These are phyloP conservation scores for Globisporangium orthogonon DNA, from an alignment of 352 stramenopile genomes.

Conservation along the genomic window DNA sequence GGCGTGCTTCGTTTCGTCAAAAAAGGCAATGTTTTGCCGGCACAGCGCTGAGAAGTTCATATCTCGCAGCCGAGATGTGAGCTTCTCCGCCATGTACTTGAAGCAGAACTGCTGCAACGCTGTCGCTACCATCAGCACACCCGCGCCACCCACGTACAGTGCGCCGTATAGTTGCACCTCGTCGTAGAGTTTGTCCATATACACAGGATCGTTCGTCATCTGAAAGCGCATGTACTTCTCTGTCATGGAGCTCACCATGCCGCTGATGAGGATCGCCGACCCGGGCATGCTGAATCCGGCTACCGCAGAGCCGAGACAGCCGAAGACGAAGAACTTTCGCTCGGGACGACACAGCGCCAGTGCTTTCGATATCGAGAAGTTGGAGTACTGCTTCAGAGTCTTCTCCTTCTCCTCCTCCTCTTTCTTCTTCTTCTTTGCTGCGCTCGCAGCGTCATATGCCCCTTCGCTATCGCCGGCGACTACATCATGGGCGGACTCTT, in stretches of 20 bases:
- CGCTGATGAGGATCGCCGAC: slow-evolving; percentile 22
- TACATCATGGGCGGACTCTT: too few relatives aligned
- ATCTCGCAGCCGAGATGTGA: slow-evolving; percentile 32
- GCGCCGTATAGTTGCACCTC: slow-evolving; percentile 20
- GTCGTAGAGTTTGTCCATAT: slow-evolving; percentile 16
- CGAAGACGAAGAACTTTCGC: slow-evolving; percentile 22
- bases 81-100: slow-evolving; percentile 35
- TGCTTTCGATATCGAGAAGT: too few relatives aligned
- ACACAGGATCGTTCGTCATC: slow-evolving; percentile 15
- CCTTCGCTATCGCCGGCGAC: too few relatives aligned
- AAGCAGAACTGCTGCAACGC: slow-evolving; percentile 33
- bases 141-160: slow-evolving; percentile 22
- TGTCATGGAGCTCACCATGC: slow-evolving; percentile 25
- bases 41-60: slow-evolving; percentile 41
- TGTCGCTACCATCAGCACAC: slow-evolving; percentile 19
- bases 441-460: too few relatives aligned
- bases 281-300: slow-evolving; percentile 23
- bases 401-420: slow-evolving; percentile 4
- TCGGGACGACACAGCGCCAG: too few relatives aligned
- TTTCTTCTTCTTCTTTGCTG: too few relatives aligned
- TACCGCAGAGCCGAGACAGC: slow-evolving; percentile 19
- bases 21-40: slow-evolving; percentile 54
- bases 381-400: slow-evolving; percentile 20
- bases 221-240: neutral
- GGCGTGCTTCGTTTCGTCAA: slow-evolving; percentile 48